A percentile compares a stretch with the other conserved stretches of the same genome.
Evolutionary conservation across 202 grass and related monocot genomes (phyloP).

Genomic region (Eragrostis tef): DNA sequence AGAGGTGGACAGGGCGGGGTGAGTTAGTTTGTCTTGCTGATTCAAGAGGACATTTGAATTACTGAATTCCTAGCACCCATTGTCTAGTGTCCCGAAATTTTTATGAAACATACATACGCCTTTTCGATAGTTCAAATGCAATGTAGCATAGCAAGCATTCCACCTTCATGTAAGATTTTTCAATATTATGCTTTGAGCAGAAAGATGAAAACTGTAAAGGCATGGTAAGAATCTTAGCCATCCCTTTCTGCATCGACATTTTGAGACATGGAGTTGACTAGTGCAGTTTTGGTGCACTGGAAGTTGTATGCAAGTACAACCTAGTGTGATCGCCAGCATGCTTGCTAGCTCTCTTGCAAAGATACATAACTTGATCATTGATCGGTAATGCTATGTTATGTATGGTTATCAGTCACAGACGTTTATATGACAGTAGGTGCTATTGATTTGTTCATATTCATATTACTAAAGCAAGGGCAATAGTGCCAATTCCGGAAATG

Average conservation of each 20-base stretch:
- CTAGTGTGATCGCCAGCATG: not conserved
- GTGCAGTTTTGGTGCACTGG: not conserved
- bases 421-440: constrained; percentile 6
- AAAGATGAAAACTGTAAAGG: not conserved
- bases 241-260: constrained; percentile 16
- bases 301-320: constrained; percentile 7
- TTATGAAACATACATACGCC: not conserved
- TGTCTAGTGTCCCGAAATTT: not conserved
- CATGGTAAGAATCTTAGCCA: not conserved
- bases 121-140: not conserved
- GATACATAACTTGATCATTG: not conserved
- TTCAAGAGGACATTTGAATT: constrained; percentile 11
- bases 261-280: not conserved
- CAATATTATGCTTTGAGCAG: not conserved
- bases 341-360: not conserved
- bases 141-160: not conserved
- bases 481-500: not conserved
- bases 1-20: constrained; percentile 95
- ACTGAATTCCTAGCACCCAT: constrained; percentile 17
- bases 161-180: not conserved
- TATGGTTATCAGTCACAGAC: not conserved
- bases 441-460: not conserved
- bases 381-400: not conserved
- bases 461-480: constrained; percentile 1
- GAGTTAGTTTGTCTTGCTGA: not conserved